Conservation (phyloP, 768 basidiomycete species). For the Lactarius sanguifluus region DNA sequence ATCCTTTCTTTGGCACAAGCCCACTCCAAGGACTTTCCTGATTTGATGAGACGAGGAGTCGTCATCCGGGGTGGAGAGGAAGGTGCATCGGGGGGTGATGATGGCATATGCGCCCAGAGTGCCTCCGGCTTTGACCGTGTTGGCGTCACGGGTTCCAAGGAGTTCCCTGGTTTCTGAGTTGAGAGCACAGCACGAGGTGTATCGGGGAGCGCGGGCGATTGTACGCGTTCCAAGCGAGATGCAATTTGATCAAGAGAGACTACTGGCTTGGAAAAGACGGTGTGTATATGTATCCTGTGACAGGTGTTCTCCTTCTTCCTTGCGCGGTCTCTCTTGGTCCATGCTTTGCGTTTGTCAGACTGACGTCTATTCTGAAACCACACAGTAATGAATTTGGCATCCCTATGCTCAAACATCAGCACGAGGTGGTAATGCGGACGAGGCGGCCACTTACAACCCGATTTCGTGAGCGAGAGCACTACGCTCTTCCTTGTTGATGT, state of each 20-base stretch:
- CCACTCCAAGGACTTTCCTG: slow-evolving; percentile 66
- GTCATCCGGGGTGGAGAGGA: slow-evolving; percentile 51
- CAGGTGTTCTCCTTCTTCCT: slow-evolving; percentile 23
- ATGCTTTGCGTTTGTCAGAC: slow-evolving; percentile 29
- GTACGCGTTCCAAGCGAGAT: slow-evolving; percentile 48
- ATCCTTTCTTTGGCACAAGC: slow-evolving; percentile 57
- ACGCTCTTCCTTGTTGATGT: slow-evolving; percentile 23
- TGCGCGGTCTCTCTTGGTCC: slow-evolving; percentile 28
- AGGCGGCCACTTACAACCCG: slow-evolving; percentile 8
- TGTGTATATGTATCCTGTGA: slow-evolving; percentile 9
- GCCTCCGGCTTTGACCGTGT: slow-evolving; percentile 14
- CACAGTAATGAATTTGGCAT: slow-evolving; percentile 26
- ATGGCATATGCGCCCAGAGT: slow-evolving; percentile 50
- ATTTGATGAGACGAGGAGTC: slow-evolving; percentile 45
- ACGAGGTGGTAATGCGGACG: neutral
- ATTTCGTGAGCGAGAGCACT: slow-evolving; percentile 12
- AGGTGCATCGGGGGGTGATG: slow-evolving; percentile 57
- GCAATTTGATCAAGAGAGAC: slow-evolving; percentile 59
- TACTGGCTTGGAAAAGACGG: slow-evolving; percentile 28
- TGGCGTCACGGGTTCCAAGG: slow-evolving; percentile 14
- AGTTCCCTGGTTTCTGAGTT: slow-evolving; percentile 24
- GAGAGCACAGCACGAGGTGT: slow-evolving; percentile 17
- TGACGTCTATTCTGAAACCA: slow-evolving; percentile 30
- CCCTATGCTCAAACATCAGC: slow-evolving; percentile 8
- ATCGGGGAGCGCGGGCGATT: neutral